Evolutionary conservation across 2,329 filamentous ascomycete species (phyloP).

Genomic region (Colletotrichum orbiculare): DNA sequence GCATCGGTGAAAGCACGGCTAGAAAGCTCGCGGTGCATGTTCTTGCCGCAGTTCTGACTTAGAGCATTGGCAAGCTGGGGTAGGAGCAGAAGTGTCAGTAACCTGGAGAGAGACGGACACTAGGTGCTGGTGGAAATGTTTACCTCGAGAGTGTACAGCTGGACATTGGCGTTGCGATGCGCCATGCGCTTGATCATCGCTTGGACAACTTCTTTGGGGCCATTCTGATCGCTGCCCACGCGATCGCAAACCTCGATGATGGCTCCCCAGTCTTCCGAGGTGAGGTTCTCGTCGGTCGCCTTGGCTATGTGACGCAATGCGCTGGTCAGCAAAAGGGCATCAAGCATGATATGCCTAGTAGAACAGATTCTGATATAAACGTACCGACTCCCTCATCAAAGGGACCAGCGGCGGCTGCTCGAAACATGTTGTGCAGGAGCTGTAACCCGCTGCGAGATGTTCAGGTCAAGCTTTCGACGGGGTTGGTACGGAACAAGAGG

Average conservation of each 20-base stretch:
- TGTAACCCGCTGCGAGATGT: constrained; percentile 28
- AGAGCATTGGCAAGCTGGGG: constrained; percentile 85
- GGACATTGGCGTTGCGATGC: constrained; percentile 94
- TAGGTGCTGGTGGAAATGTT: constrained; percentile 36
- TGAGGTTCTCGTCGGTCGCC: constrained; percentile 98
- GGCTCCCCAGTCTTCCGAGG: constrained; percentile 78
- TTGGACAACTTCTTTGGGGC: constrained; percentile 85
- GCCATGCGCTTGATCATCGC: constrained; percentile 92
- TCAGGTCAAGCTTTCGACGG: not conserved
- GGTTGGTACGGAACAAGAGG: not conserved
- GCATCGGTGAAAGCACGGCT: constrained; percentile 95
- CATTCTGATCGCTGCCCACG: constrained; percentile 64
- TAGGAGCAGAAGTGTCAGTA: constrained; percentile 22
- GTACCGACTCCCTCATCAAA: constrained; percentile 71
- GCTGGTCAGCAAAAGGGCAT: constrained; percentile 1
- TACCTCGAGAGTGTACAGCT: constrained; percentile 92
- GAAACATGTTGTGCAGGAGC: constrained; percentile 61
- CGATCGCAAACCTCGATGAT: constrained; percentile 74
- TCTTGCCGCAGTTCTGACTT: constrained; percentile 89
- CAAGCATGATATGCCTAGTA: not conserved
- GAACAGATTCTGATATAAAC: constrained; percentile 41
- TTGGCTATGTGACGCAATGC: constrained; percentile 57
- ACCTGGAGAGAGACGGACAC: not conserved
- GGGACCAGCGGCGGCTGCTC: constrained; percentile 66
- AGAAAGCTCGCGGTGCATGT: constrained; percentile 89